A percentile compares a stretch with the other conserved stretches of the same genome.
Evolutionary conservation across 1,139 yeast species (phyloP).

Genomic region (Scheffersomyces segobiensis): DNA sequence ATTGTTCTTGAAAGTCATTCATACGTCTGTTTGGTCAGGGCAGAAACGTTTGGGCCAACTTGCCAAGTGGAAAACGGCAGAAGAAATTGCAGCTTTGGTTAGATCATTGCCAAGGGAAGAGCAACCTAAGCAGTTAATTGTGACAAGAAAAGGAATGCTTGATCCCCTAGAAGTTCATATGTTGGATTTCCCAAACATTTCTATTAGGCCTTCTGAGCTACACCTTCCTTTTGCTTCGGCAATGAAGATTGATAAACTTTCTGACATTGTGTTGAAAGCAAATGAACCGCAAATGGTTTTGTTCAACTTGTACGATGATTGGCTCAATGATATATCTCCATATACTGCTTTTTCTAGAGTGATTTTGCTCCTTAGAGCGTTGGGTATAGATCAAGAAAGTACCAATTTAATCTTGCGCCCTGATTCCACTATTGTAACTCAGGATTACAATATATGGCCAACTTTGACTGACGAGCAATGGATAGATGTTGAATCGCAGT

Average conservation of each 20-base stretch:
- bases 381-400: constrained; percentile 74
- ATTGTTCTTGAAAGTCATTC: constrained; percentile 82
- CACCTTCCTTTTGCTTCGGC: constrained; percentile 89
- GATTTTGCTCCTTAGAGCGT: constrained; percentile 74
- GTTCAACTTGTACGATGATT: constrained; percentile 90
- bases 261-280: constrained; percentile 79
- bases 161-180: constrained; percentile 97
- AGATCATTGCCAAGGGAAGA: constrained; percentile 90
- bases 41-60: constrained; percentile 92
- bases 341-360: constrained; percentile 93
- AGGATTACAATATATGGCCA: constrained; percentile 93
- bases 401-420: constrained; percentile 78
- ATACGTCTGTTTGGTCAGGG: constrained; percentile 96
- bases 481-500: constrained; percentile 83
- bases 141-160: constrained; percentile 84
- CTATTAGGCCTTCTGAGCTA: constrained; percentile 87
- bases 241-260: constrained; percentile 75
- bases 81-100: constrained; percentile 90
- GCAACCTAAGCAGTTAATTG: constrained; percentile 90
- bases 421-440: constrained; percentile 65
- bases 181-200: constrained; percentile 92
- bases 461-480: constrained; percentile 84
- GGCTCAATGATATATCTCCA: constrained; percentile 82
- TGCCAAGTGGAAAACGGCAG: constrained; percentile 98
- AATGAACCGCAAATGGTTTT: constrained; percentile 92